Evolutionary conservation across 2,329 filamentous ascomycete genomes (phyloP).

Genomic region (Paracoccidioides lutzii): DNA sequence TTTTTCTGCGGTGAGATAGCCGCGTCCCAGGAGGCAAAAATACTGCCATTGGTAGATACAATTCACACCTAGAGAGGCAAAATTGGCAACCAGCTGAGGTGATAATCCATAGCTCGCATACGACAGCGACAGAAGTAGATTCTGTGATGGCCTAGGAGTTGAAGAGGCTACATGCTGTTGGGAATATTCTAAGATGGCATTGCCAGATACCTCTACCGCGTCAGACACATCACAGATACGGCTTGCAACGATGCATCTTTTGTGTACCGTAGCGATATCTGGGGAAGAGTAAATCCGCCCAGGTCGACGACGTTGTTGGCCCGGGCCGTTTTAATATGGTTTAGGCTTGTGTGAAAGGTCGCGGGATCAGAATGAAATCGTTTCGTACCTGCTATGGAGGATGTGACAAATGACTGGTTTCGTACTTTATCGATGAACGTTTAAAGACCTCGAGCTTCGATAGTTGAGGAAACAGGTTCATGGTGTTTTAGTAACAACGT

Average conservation of each 20-base stretch:
- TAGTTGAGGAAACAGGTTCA: constrained; percentile 17
- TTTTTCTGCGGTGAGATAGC: constrained; percentile 50
- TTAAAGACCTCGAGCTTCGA: constrained; percentile 42
- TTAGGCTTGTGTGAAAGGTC: constrained; percentile 1
- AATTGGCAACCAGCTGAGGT: constrained; percentile 47
- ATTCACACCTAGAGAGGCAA: constrained; percentile 53
- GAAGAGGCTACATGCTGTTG: constrained; percentile 34
- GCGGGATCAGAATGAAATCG: constrained; percentile 21
- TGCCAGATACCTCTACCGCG: constrained; percentile 8
- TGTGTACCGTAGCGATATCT: constrained; percentile 1
- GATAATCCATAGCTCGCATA: constrained; percentile 54
- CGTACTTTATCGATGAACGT: constrained; percentile 33
- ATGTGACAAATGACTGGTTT: constrained; percentile 28
- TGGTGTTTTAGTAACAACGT: neutral
- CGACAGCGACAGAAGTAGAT: constrained; percentile 44
- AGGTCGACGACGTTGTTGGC: neutral
- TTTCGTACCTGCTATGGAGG: constrained; percentile 39
- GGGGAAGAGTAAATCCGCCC: neutral
- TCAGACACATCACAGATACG: constrained; percentile 20
- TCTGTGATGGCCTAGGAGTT: constrained; percentile 26
- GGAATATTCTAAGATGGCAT: constrained; percentile 40
- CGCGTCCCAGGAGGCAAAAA: constrained; percentile 55
- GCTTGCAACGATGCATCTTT: constrained; percentile 29
- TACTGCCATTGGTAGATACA: constrained; percentile 72
- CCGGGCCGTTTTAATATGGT: neutral